These are phyloP conservation scores for Rhytidhysteron rufulum DNA, from an alignment of 2,329 filamentous ascomycete genomes.

Conservation along the genomic window DNA sequence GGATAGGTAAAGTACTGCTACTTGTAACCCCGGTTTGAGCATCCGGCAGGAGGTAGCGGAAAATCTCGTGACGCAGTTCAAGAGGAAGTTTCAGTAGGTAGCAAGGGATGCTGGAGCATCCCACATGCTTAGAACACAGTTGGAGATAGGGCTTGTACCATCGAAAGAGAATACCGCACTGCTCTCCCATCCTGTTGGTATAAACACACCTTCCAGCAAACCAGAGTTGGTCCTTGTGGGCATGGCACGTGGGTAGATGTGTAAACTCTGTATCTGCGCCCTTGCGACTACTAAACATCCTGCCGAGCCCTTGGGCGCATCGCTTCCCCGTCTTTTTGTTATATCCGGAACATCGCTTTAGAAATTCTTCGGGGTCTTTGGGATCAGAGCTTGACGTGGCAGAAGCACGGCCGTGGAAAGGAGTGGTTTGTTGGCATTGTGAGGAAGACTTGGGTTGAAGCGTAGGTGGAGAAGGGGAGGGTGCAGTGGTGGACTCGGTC, in stretches of 20 bases:
- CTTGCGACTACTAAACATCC: slow-evolving; percentile 14
- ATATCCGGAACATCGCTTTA: slow-evolving; percentile 22
- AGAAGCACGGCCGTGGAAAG: no score
- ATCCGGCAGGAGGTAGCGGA: slow-evolving; percentile 25
- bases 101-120: slow-evolving; percentile 24
- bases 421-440: no score
- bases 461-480: no score
- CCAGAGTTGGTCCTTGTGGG: slow-evolving; percentile 24
- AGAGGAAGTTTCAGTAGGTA: slow-evolving; percentile 28
- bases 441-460: no score
- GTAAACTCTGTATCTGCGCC: slow-evolving; percentile 10
- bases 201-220: slow-evolving; percentile 26
- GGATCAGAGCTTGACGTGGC: slow-evolving; percentile 8
- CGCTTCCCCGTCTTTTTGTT: slow-evolving; percentile 23
- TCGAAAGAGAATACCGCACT: slow-evolving; percentile 21
- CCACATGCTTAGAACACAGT: slow-evolving; percentile 23
- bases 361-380: slow-evolving; percentile 24
- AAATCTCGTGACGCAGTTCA: slow-evolving; percentile 28
- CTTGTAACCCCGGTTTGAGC: slow-evolving; percentile 23
- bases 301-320: slow-evolving; percentile 18
- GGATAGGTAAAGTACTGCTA: no score
- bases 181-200: slow-evolving; percentile 12
- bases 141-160: slow-evolving; percentile 28
- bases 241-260: slow-evolving; percentile 24
- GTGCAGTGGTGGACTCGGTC: no score